Percentiles rank a stretch among this genome's conserved stretches.
These are phyloP conservation scores for Microdochium bolleyi DNA, from an alignment of 2,329 filamentous ascomycete species.

Conservation along the genomic window DNA sequence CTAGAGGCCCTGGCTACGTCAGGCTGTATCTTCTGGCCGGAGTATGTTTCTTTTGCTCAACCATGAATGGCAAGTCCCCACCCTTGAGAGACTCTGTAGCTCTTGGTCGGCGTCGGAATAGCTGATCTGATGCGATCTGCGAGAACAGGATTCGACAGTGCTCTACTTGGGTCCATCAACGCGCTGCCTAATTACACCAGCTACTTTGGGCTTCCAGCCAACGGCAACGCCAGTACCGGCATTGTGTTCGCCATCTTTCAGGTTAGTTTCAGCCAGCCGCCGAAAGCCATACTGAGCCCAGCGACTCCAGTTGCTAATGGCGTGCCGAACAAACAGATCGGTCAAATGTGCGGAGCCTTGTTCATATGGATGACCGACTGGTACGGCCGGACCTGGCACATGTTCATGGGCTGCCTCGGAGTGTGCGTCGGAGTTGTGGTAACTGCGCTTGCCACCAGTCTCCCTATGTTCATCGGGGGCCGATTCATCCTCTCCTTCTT, in stretches of 20 bases:
- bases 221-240: slow-evolving; percentile 29
- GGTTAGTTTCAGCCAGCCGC: slow-evolving; percentile 5
- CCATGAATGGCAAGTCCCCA: slow-evolving; percentile 27
- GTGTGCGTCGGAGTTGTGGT: slow-evolving; percentile 42
- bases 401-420: slow-evolving; percentile 36
- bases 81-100: neutral
- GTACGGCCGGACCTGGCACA: slow-evolving; percentile 31
- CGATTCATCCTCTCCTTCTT: slow-evolving; percentile 43
- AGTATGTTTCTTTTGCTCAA: slow-evolving; percentile 25
- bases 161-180: slow-evolving; percentile 35
- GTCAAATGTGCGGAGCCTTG: slow-evolving; percentile 31
- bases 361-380: slow-evolving; percentile 35
- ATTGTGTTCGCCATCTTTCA: slow-evolving; percentile 35
- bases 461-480: slow-evolving; percentile 40
- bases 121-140: neutral
- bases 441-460: slow-evolving; percentile 34
- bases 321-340: slow-evolving; percentile 18
- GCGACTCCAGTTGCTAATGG: neutral
- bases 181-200: slow-evolving; percentile 29
- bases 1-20: slow-evolving; percentile 19
- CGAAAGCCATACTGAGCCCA: neutral
- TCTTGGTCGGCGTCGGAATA: neutral
- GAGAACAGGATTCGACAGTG: slow-evolving; percentile 27
- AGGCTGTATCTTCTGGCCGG: slow-evolving; percentile 18
- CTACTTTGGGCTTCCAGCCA: slow-evolving; percentile 26